Evolutionary conservation across 306 rosid species (phyloP).

Genomic region (Malus domestica): DNA sequence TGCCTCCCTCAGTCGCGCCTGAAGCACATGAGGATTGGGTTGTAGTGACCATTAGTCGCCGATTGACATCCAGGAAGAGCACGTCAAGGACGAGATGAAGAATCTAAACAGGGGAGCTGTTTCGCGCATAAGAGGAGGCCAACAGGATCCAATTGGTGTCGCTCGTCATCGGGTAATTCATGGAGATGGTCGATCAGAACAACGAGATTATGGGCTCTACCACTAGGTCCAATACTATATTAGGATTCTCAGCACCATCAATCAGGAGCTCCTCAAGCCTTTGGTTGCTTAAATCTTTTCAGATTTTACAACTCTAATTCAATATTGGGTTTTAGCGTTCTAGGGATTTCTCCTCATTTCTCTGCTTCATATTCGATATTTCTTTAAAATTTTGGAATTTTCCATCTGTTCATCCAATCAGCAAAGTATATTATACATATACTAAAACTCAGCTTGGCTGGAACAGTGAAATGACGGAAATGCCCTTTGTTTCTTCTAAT

Average conservation of each 20-base stretch:
- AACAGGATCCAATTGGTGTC: constrained; percentile 97
- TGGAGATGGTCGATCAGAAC: constrained; percentile 95
- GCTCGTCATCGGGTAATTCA: constrained; percentile 87
- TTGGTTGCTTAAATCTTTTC: constrained; percentile 24
- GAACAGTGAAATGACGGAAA: too few species aligned
- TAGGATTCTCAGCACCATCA: constrained; percentile 81
- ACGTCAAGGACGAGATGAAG: constrained; percentile 89
- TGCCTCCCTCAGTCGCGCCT: too few species aligned
- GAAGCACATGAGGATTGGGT: too few species aligned
- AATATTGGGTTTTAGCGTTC: not conserved
- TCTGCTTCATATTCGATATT: not conserved
- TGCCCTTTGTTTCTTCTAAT: too few species aligned
- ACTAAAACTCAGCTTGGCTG: too few species aligned
- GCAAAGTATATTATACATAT: not conserved
- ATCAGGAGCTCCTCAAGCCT: constrained; percentile 86
- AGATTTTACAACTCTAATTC: not conserved
- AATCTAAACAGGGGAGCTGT: constrained; percentile 86
- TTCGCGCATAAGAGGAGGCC: constrained; percentile 91
- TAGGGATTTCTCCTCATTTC: not conserved
- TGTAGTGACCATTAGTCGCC: too few species aligned
- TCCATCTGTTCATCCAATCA: not conserved
- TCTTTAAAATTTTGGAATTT: not conserved
- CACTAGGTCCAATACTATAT: constrained; percentile 91
- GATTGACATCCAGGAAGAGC: constrained; percentile 82
- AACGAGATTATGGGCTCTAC: constrained; percentile 96